Evolutionary conservation across 2,329 filamentous ascomycete genomes (phyloP), one percentile per base, ranked within the genome.

Genomic region (Penicillium sp.): DNA sequence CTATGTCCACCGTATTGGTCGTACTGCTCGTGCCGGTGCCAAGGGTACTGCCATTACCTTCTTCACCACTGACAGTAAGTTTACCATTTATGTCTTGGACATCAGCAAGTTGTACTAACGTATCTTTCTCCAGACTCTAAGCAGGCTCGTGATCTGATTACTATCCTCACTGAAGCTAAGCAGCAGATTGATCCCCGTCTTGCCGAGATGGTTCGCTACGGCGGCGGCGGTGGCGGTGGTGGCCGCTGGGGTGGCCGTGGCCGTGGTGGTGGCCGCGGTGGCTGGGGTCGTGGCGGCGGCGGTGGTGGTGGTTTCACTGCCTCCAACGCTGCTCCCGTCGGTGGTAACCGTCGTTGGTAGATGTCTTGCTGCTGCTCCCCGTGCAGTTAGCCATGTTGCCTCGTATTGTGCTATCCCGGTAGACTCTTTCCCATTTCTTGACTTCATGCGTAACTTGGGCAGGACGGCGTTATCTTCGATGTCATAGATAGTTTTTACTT

Each of bases 1-100:
- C 70, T 87, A 87, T 69, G 82, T 87, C 73, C 85, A 87, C 75
- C 84, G 85, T 72, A 87, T 87, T 74, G 85, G 85, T 72, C 83
- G 85, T 78, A 87, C 85, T 72, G 85, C 81, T 78, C 84, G 85
- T 82, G 84, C 84, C 74, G 94, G 94, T 80, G 88, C 89, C 71
- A 90, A 88, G 65, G 94, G 94, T 80, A 97, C 92, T 70, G 94
- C 94, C 75, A 97, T 97, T 74, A 97, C 94, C 65, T 86, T 99
- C 72, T 99, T 99, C 80, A 97, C 94, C 77, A 94, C 93, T 89
- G 94, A 97, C 79, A 97, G 93, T 97, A 84, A 81, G 92, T 89
- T 34, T n/a, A 45, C 54, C 22, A 39, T 13, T 20, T 10, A 6
- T 10, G 22, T 35, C 7, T 22, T 44, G 14, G 1, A 10, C 43